Evolutionary conservation across 2,329 filamentous ascomycete species (phyloP).

Genomic region (Monilinia aucupariae): DNA sequence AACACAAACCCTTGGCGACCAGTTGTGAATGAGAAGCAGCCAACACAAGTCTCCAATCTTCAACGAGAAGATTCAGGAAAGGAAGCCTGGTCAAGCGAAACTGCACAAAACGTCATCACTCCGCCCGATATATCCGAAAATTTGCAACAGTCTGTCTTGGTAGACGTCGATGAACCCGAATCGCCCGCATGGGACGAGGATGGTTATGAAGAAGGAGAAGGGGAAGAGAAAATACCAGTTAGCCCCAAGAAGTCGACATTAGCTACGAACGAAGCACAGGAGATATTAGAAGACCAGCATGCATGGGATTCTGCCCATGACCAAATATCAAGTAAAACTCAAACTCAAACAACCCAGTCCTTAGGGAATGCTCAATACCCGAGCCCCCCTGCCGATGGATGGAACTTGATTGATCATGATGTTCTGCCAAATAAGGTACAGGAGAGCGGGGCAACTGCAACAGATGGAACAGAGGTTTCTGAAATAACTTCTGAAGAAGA

Average conservation of each 20-base stretch:
- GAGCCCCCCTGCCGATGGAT: slow-evolving; percentile 25
- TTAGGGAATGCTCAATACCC: slow-evolving; percentile 18
- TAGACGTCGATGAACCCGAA: slow-evolving; percentile 32
- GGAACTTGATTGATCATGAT: slow-evolving; percentile 32
- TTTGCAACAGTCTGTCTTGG: slow-evolving; percentile 24
- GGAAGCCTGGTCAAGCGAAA: slow-evolving; percentile 27
- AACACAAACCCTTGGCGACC: slow-evolving; percentile 35
- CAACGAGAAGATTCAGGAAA: slow-evolving; percentile 29
- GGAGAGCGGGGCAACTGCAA: slow-evolving; percentile 26
- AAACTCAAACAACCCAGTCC: neutral
- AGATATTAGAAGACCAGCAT: slow-evolving; percentile 29
- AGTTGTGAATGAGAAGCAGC: slow-evolving; percentile 22
- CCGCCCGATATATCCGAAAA: neutral
- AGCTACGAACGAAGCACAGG: slow-evolving; percentile 20
- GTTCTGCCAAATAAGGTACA: slow-evolving; percentile 20
- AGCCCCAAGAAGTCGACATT: slow-evolving; percentile 16
- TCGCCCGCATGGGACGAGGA: slow-evolving; percentile 35
- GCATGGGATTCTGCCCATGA: slow-evolving; percentile 29
- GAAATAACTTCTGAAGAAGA: slow-evolving; percentile 20
- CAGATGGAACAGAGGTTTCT: slow-evolving; percentile 21
- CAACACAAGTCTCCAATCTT: slow-evolving; percentile 21
- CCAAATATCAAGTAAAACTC: slow-evolving; percentile 7
- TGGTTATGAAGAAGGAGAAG: slow-evolving; percentile 19
- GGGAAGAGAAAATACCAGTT: neutral
- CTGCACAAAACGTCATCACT: neutral